Percentiles rank a stretch among this genome's conserved stretches.
Conservation (phyloP, 768 basidiomycete species). For the Tulasnella sp. region DNA sequence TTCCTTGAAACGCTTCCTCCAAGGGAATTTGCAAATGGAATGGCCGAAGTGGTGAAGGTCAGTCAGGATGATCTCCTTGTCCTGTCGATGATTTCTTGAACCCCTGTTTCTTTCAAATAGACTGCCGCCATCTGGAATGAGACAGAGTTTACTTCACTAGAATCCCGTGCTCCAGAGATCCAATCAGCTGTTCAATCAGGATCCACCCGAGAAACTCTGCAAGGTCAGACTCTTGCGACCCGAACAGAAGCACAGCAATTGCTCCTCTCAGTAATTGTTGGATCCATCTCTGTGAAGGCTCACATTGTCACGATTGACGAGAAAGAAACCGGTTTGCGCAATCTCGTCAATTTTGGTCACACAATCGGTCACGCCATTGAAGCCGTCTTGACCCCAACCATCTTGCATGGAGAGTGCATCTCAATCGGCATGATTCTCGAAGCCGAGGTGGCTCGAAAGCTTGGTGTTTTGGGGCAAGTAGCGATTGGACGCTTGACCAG, state of each 20-base stretch:
- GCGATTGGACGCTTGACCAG: conserved; percentile 81
- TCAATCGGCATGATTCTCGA: conserved; percentile 94
- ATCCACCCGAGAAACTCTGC: conserved; percentile 32
- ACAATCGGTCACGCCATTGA: conserved; percentile 98
- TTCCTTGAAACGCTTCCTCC: conserved; percentile 87
- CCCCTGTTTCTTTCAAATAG: conserved; percentile 30
- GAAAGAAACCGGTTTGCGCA: conserved; percentile 90
- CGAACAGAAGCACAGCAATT: conserved; percentile 69
- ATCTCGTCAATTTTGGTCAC: conserved; percentile 98
- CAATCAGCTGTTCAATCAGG: conserved; percentile 60
- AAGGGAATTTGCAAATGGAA: conserved; percentile 94
- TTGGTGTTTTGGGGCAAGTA: conserved; percentile 82
- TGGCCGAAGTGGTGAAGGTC: conserved; percentile 97
- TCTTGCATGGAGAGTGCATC: conserved; percentile 95
- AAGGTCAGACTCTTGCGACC: conserved; percentile 45
- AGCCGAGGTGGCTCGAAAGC: conserved; percentile 78
- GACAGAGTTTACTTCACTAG: conserved; percentile 73
- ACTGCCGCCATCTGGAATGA: conserved; percentile 99
- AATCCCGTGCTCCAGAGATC: conserved; percentile 74
- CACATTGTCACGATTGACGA: conserved; percentile 96
- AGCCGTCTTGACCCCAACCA: conserved; percentile 81
- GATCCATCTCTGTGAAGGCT: conserved; percentile 88
- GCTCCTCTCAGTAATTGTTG: conserved; percentile 80
- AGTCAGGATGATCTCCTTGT: conserved; percentile 19
- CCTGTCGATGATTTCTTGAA: not conserved